A percentile compares a stretch with the other conserved stretches of the same genome.
These are phyloP conservation scores for Candida labiduridarum DNA, from an alignment of 1,139 yeast species.

Conservation along the genomic window DNA sequence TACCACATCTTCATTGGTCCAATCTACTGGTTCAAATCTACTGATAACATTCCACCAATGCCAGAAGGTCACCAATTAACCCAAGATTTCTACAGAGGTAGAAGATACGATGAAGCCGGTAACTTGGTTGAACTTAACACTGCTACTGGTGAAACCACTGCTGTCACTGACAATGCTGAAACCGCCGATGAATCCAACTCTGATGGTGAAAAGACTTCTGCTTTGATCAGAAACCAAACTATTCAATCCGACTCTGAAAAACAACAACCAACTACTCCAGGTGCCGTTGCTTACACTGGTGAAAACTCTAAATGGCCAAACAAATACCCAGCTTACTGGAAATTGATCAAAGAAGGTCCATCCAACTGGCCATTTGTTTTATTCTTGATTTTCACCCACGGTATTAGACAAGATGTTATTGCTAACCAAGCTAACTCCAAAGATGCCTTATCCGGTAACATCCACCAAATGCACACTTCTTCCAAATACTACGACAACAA, in stretches of 20 bases:
- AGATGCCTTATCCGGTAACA: constrained; percentile 41
- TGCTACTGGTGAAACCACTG: constrained; percentile 3
- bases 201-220: constrained; percentile 11
- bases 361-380: constrained; percentile 54
- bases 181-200: constrained; percentile 12
- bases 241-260: constrained; percentile 15
- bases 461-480: constrained; percentile 53
- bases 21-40: constrained; percentile 52
- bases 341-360: constrained; percentile 47
- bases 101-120: constrained; percentile 41
- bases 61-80: constrained; percentile 60
- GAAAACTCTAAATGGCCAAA: constrained; percentile 26
- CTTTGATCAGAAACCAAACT: constrained; percentile 3
- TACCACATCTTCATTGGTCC: constrained; percentile 64
- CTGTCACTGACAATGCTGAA: constrained; percentile 5
- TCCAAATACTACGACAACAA: constrained; percentile 73
- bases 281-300: background rate
- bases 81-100: constrained; percentile 67
- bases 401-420: constrained; percentile 68
- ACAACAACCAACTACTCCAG: constrained; percentile 9
- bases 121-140: constrained; percentile 16
- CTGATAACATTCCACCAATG: constrained; percentile 65
- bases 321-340: constrained; percentile 39
- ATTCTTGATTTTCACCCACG: constrained; percentile 57
- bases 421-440: constrained; percentile 42